These are phyloP conservation scores for Lindgomyces ingoldianus DNA, from an alignment of 495 filamentous ascomycete genomes.

Conservation along the genomic window DNA sequence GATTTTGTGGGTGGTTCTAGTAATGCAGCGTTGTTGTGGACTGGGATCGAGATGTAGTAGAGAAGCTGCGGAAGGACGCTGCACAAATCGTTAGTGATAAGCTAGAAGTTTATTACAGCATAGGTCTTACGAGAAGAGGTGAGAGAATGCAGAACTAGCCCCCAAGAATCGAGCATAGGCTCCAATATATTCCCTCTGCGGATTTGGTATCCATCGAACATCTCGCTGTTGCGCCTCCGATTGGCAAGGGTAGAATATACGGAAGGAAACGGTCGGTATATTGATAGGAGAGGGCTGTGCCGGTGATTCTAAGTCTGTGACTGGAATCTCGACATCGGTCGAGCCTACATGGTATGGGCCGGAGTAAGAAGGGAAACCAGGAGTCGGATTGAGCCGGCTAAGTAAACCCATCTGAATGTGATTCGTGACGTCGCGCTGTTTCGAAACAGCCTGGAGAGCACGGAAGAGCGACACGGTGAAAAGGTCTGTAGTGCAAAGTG, in stretches of 20 bases:
- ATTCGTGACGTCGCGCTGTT: neutral
- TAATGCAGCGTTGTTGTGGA: slow-evolving; percentile 51
- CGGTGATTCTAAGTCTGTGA: slow-evolving; percentile 57
- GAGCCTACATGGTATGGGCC: slow-evolving; percentile 75
- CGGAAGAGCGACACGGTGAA: neutral
- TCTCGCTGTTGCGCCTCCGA: slow-evolving; percentile 44
- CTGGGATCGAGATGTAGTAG: slow-evolving; percentile 65
- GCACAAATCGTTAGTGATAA: slow-evolving; percentile 18
- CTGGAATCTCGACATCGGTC: slow-evolving; percentile 71
- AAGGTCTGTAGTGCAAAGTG: neutral
- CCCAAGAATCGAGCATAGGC: slow-evolving; percentile 71
- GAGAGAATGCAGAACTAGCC: slow-evolving; percentile 54
- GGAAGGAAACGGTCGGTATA: slow-evolving; percentile 68
- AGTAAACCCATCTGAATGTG: slow-evolving; percentile 38
- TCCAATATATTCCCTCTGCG: slow-evolving; percentile 66
- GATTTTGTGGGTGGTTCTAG: slow-evolving; percentile 52
- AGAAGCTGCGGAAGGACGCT: slow-evolving; percentile 66
- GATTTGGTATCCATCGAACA: slow-evolving; percentile 70
- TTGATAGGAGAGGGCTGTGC: slow-evolving; percentile 49
- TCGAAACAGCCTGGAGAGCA: neutral
- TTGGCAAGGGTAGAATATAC: slow-evolving; percentile 72
- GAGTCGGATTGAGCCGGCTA: slow-evolving; percentile 55
- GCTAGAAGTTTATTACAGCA: neutral
- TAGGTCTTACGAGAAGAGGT: slow-evolving; percentile 60
- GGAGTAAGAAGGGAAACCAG: slow-evolving; percentile 66